phyloP scores from a whole-genome alignment of 345 rosid species.

The Eucalyptus viminalis region DNA sequence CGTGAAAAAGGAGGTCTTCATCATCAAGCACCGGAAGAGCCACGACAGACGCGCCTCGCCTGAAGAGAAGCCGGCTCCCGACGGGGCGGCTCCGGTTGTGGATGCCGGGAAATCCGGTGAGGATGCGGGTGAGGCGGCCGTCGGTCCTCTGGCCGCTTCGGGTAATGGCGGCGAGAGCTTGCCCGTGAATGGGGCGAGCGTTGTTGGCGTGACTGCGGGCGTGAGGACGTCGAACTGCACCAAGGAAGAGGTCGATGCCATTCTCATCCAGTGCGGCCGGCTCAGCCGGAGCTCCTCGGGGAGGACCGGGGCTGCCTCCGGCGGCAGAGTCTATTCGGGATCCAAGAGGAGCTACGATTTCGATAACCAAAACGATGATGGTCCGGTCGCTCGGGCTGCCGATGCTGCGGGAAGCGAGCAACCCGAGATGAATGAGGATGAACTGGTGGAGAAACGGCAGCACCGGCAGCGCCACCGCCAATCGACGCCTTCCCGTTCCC shows the following conservation, averaged over 20 bases:
- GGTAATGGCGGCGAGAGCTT: not conserved
- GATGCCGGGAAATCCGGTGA: not conserved
- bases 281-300: constrained; percentile 74
- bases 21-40: constrained; percentile 78
- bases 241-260: constrained; percentile 87
- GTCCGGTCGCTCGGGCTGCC: not conserved
- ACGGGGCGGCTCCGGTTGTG: not conserved
- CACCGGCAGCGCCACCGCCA: constrained; percentile 48
- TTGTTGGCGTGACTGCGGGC: not conserved
- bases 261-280: constrained; percentile 87
- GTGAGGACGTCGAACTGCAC: constrained; percentile 49
- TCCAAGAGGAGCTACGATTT: constrained; percentile 87
- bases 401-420: constrained; percentile 1
- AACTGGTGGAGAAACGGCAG: constrained; percentile 6
- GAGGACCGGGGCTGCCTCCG: constrained; percentile 10
- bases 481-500: constrained; percentile 19
- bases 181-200: not conserved
- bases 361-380: constrained; percentile 20
- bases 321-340: constrained; percentile 58
- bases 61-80: not conserved
- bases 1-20: constrained; percentile 58
- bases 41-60: constrained; percentile 41
- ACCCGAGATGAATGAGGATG: constrained; percentile 24
- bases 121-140: not conserved
- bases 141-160: not conserved